Percentiles rank a stretch among this genome's conserved stretches.
Evolutionary conservation across 2,329 filamentous ascomycete genomes (phyloP).

Genomic region (Fusarium oligoseptatum): DNA sequence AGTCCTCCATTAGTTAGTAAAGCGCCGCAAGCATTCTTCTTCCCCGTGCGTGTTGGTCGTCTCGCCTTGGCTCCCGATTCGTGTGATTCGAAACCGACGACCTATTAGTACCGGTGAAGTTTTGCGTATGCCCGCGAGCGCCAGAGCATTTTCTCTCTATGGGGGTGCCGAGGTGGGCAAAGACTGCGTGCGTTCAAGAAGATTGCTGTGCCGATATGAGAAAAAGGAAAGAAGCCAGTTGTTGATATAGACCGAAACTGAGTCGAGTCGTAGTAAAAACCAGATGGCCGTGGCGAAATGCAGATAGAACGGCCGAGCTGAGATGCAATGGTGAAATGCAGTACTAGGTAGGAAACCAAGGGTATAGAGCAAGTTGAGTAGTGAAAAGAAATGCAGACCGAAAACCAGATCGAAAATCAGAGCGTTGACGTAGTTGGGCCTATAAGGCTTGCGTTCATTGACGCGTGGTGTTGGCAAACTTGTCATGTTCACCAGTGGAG

Average conservation of each 20-base stretch:
- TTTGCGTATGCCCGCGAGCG: conserved; percentile 4
- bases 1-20: conserved; percentile 19
- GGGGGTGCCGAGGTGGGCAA: conserved; percentile 20
- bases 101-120: conserved; percentile 15
- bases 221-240: conserved; percentile 14
- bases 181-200: conserved; percentile 1
- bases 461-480: background rate
- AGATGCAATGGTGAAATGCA: background rate
- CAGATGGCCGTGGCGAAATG: conserved; percentile 8
- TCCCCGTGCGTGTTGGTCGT: conserved; percentile 16
- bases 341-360: background rate
- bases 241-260: conserved; percentile 5
- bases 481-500: background rate
- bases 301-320: background rate
- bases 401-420: background rate
- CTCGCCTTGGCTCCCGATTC: conserved; percentile 30
- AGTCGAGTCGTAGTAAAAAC: background rate
- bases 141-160: conserved; percentile 4
- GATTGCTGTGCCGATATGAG: conserved; percentile 5
- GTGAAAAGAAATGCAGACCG: background rate
- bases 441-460: background rate
- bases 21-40: conserved; percentile 28
- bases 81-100: conserved; percentile 24
- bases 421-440: background rate
- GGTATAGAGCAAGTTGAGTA: conserved; percentile 4